Evolutionary conservation across 2,329 filamentous ascomycete species (phyloP).

Genomic region (Cladophialophora chaetospira): DNA sequence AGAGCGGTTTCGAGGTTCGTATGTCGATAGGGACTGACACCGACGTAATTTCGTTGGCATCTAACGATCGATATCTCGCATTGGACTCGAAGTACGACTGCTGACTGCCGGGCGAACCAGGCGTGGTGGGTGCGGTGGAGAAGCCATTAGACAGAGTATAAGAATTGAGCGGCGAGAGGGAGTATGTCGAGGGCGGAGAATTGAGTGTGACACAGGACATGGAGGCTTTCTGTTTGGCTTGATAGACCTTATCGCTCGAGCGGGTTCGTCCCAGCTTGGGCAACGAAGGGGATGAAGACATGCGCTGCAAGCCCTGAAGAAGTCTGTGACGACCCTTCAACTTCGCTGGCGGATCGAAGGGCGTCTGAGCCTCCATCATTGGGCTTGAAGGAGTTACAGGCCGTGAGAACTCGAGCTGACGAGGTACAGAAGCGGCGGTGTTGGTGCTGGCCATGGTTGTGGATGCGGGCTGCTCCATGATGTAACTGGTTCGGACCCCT

Average conservation of each 20-base stretch:
- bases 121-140: conserved; percentile 58
- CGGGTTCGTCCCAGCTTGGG: conserved; percentile 63
- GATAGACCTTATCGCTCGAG: conserved; percentile 62
- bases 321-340: conserved; percentile 70
- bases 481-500: conserved; percentile 1
- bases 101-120: conserved; percentile 49
- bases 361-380: conserved; percentile 35
- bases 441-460: conserved; percentile 12
- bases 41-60: conserved; percentile 35
- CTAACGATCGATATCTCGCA: conserved; percentile 57
- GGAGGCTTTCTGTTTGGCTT: conserved; percentile 63
- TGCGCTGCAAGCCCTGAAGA: conserved; percentile 73
- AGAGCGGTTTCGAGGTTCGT: conserved; percentile 42
- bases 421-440: conserved; percentile 10
- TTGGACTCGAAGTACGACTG: conserved; percentile 55
- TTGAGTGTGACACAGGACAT: conserved; percentile 66
- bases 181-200: conserved; percentile 55
- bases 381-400: conserved; percentile 40
- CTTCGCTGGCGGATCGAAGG: conserved; percentile 53
- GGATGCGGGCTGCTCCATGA: conserved; percentile 22
- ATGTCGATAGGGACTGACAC: conserved; percentile 67
- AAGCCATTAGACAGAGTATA: conserved; percentile 53
- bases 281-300: conserved; percentile 77
- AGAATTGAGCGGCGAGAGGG: conserved; percentile 57
- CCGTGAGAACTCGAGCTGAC: conserved; percentile 36